Evolutionary conservation across 257 asterid species (phyloP).

Genomic region (Gynochthodes officinalis): DNA sequence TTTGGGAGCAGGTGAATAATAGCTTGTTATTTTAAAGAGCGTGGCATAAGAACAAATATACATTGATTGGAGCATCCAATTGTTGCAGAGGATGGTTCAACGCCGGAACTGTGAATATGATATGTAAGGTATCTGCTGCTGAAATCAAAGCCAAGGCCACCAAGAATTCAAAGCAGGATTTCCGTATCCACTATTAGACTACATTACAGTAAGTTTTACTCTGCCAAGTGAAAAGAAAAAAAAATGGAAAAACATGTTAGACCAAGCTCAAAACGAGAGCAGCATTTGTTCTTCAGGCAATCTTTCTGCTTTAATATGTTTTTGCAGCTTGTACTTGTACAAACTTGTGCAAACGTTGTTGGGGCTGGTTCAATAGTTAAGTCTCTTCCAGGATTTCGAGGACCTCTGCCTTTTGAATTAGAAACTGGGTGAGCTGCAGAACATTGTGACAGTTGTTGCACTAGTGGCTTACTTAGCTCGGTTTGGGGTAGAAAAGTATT

Average conservation of each 20-base stretch:
- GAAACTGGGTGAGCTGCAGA: slow-evolving; percentile 25
- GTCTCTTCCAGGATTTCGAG: slow-evolving; percentile 29
- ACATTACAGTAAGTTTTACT: not conserved
- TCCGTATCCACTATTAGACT: not conserved
- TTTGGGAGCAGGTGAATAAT: no score
- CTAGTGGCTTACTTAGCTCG: not conserved
- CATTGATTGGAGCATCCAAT: not conserved
- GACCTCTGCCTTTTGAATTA: slow-evolving; percentile 28
- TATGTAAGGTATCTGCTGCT: not conserved
- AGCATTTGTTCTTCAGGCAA: not conserved
- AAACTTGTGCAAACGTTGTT: not conserved
- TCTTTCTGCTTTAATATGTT: slow-evolving; percentile 2
- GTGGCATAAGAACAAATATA: not conserved
- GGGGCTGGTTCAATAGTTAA: slow-evolving; percentile 17
- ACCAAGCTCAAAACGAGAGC: not conserved
- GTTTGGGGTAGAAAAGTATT: not conserved
- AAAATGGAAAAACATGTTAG: not conserved
- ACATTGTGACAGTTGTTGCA: not conserved
- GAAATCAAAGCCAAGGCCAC: not conserved
- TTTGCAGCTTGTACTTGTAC: not conserved
- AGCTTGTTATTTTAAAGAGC: no score
- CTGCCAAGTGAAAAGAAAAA: not conserved
- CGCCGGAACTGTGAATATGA: not conserved
- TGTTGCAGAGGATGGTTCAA: not conserved
- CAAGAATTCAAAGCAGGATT: not conserved